Evolutionary conservation across 2,329 filamentous ascomycete genomes (phyloP), one percentile per base, ranked within the genome.

Genomic region (Penicillium sp.): DNA sequence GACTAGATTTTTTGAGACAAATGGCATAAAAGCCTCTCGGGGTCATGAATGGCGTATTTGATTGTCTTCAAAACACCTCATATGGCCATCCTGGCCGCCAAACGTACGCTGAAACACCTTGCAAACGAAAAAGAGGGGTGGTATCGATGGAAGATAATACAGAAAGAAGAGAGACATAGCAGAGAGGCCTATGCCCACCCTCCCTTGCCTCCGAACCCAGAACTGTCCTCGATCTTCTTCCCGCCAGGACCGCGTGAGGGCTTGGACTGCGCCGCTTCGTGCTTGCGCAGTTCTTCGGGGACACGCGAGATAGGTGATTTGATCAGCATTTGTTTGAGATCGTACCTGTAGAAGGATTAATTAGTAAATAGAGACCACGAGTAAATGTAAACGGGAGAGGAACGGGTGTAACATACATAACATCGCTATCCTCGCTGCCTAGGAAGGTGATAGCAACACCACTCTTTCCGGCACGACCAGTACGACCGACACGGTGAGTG

Each of bases 371-470:
- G 15, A n/a, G 15, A 44, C 39, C 10, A 6, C 29, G 21, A 51
- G 21, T 47, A 25, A 55, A 13, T 36, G 19, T 38, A 33, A 48
- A 59, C 47, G 58, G 50, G 39, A 56, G 31, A n/a, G 36, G 3
- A 41, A 27, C 12, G 42, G 49, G 38, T 31, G 29, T 31, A 49
- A 60, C 50, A 57, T 82, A 97, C 83, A 97, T 81, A 25, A 93
- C 88, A 73, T 97, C 94, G 1, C 84, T 73, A 78, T 99, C 94
- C 77, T 97, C 94, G 66, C 86, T 89, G 58, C 92, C 93, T 70
- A 97, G 76, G 81, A 99, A 99, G 0, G 94, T 99, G 62, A 99
- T 94, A 2, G 94, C 90, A 50, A 96, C 88, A 88, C 94, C 94
- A 66, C 86, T 93, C 85, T 97, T 97, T 61, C 94, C 94, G 2